These are phyloP conservation scores for Metschnikowia chrysomelidarum DNA, from an alignment of 805 yeast species.

Conservation along the genomic window DNA sequence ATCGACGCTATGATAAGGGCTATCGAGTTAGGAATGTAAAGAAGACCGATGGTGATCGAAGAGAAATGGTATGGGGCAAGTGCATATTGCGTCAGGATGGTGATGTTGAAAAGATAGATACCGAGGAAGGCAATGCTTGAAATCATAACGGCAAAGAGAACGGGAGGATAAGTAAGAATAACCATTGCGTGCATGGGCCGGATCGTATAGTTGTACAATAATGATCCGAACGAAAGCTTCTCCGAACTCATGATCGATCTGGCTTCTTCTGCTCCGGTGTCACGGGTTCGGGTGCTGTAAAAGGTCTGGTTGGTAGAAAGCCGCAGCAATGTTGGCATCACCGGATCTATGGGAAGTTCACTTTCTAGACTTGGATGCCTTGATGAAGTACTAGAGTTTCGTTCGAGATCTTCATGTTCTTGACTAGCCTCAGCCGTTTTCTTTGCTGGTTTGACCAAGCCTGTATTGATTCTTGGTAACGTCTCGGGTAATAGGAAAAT, in stretches of 20 bases:
- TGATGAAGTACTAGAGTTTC: constrained; percentile 13
- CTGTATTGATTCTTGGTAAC: constrained; percentile 57
- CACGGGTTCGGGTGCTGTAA: constrained; percentile 28
- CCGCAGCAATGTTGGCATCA: constrained; percentile 39
- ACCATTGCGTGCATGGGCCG: constrained; percentile 62
- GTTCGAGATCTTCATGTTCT: constrained; percentile 3
- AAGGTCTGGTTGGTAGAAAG: constrained; percentile 33
- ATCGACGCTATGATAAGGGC: constrained; percentile 73
- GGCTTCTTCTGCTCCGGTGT: constrained; percentile 20
- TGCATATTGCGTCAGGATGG: constrained; percentile 62
- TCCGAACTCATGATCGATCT: constrained; percentile 1
- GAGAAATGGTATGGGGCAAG: constrained; percentile 67
- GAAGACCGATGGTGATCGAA: constrained; percentile 64
- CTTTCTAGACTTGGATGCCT: constrained; percentile 17
- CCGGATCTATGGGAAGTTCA: constrained; percentile 38
- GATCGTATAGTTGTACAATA: constrained; percentile 46
- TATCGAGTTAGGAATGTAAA: constrained; percentile 81
- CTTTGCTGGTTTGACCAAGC: constrained; percentile 39
- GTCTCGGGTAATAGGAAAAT: constrained; percentile 76
- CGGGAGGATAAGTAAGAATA: constrained; percentile 72
- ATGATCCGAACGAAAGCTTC: constrained; percentile 2
- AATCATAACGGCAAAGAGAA: constrained; percentile 58
- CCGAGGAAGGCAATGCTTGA: constrained; percentile 72
- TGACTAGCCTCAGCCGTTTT: constrained; percentile 29
- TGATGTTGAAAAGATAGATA: constrained; percentile 71